A percentile compares a stretch with the other conserved stretches of the same genome.
Evolutionary conservation across 495 filamentous ascomycete genomes (phyloP).

Genomic region (Physcia stellaris): DNA sequence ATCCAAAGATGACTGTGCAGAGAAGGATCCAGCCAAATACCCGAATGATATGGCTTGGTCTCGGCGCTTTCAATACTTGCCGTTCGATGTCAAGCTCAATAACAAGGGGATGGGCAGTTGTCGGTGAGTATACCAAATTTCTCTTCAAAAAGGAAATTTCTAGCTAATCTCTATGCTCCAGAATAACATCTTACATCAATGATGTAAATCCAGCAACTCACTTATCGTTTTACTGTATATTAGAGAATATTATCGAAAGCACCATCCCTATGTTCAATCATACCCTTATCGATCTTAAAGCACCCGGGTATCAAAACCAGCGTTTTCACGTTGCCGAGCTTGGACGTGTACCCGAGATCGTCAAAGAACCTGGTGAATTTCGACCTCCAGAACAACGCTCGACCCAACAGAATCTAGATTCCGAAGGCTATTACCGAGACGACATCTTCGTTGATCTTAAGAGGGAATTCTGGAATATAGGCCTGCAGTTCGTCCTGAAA

Average conservation of each 20-base stretch:
- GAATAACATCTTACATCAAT: constrained; percentile 32
- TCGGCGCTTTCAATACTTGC: constrained; percentile 25
- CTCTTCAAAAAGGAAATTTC: neutral
- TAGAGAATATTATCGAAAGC: constrained; percentile 30
- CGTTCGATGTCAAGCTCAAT: constrained; percentile 24
- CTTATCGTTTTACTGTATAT: constrained; percentile 21
- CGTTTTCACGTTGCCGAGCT: constrained; percentile 14
- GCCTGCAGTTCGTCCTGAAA: constrained; percentile 27
- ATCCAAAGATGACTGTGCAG: constrained; percentile 7
- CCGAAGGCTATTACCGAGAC: constrained; percentile 16
- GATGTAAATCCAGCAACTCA: constrained; percentile 30
- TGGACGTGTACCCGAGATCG: constrained; percentile 15
- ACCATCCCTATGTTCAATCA: constrained; percentile 29
- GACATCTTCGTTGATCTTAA: constrained; percentile 18
- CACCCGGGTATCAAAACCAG: constrained; percentile 13
- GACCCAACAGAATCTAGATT: constrained; percentile 7
- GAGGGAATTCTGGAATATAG: constrained; percentile 25
- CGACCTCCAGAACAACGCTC: constrained; percentile 4
- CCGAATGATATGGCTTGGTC: constrained; percentile 31
- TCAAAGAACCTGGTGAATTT: constrained; percentile 15
- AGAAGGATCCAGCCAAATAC: constrained; percentile 20
- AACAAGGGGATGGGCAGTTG: constrained; percentile 7
- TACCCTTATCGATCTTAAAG: constrained; percentile 27
- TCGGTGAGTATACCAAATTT: neutral
- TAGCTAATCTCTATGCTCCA: neutral